Evolutionary conservation across 805 yeast species (phyloP).

Genomic region (Teunomyces stri): DNA sequence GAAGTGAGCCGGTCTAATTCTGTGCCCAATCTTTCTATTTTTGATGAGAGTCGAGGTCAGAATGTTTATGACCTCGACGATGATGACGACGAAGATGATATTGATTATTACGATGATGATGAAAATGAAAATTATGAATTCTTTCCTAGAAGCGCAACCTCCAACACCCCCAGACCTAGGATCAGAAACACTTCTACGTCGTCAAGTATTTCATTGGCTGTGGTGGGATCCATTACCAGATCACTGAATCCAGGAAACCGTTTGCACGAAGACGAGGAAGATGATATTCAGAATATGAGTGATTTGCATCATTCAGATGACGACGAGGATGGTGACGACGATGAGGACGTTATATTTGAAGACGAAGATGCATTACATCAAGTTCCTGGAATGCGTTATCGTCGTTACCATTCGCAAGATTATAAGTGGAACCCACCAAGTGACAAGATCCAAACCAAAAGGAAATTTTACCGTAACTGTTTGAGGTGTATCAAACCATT

Average conservation of each 20-base stretch:
- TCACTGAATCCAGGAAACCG: not conserved
- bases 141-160: constrained; percentile 5
- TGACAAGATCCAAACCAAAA: constrained; percentile 30
- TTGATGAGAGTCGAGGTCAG: constrained; percentile 1
- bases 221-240: not conserved
- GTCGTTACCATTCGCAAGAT: not conserved
- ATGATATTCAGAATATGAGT: constrained; percentile 24
- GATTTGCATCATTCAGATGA: constrained; percentile 30
- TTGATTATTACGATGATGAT: constrained; percentile 12
- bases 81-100: constrained; percentile 11
- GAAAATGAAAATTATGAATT: constrained; percentile 9
- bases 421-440: constrained; percentile 49
- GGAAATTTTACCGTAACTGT: constrained; percentile 49
- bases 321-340: constrained; percentile 19
- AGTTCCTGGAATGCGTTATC: not conserved
- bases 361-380: not conserved
- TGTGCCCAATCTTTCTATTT: constrained; percentile 1
- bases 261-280: constrained; percentile 10
- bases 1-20: constrained; percentile 5
- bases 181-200: not conserved
- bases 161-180: not conserved
- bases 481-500: constrained; percentile 57
- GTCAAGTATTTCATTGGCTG: not conserved
- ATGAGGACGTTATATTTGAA: constrained; percentile 8
- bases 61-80: not conserved